Conservation (phyloP, 306 rosid species). For the Cicer arietinum region DNA sequence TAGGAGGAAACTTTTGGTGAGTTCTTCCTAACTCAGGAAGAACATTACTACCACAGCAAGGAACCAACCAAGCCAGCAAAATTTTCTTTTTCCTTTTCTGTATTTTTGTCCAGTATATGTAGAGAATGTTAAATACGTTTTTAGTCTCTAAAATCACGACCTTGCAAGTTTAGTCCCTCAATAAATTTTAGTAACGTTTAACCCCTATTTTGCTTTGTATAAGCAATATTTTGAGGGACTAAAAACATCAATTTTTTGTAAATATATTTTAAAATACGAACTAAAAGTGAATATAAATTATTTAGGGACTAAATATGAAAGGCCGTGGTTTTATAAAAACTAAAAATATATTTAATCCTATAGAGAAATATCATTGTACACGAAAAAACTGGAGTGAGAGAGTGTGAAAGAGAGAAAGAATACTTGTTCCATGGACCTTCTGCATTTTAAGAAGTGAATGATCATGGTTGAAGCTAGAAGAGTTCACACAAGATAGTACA, state of each 20-base stretch:
- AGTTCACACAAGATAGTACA: slow-evolving; percentile 48
- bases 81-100: slow-evolving; percentile 22
- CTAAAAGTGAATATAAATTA: too few relatives aligned
- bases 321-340: too few relatives aligned
- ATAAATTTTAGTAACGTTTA: too few relatives aligned
- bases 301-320: too few relatives aligned
- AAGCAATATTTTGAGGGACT: too few relatives aligned
- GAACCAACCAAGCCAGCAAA: slow-evolving; percentile 46
- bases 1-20: slow-evolving; percentile 39
- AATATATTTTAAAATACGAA: too few relatives aligned
- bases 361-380: slow-evolving; percentile 48
- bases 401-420: slow-evolving; percentile 44
- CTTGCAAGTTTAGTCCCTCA: too few relatives aligned
- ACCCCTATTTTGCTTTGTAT: too few relatives aligned
- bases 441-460: slow-evolving; percentile 73
- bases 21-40: slow-evolving; percentile 82
- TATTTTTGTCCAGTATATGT: slow-evolving; percentile 51
- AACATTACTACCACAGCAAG: slow-evolving; percentile 33
- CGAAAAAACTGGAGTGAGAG: slow-evolving; percentile 38
- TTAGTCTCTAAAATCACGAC: too few relatives aligned
- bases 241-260: too few relatives aligned
- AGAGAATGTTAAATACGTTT: slow-evolving; percentile 11
- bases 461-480: slow-evolving; percentile 66
- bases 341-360: too few relatives aligned
- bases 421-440: slow-evolving; percentile 64